Evolutionary conservation across 2,329 filamentous ascomycete genomes (phyloP).

Genomic region (Escovopsis weberi): DNA sequence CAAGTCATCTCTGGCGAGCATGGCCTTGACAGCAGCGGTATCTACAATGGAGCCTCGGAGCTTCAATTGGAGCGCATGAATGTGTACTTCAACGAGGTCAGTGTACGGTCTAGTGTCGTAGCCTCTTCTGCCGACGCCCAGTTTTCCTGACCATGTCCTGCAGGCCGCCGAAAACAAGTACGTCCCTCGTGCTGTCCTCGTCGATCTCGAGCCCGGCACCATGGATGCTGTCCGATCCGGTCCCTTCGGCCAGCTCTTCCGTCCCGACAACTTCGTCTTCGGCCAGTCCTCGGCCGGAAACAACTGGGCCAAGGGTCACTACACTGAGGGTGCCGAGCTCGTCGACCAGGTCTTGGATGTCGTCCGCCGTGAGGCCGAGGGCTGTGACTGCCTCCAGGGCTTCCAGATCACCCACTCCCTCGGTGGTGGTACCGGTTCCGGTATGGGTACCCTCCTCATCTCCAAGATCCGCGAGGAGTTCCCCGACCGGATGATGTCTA

Average conservation of each 20-base stretch:
- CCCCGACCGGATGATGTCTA: constrained; percentile 99
- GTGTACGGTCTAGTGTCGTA: background rate
- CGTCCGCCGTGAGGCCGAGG: constrained; percentile 95
- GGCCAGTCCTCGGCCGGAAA: constrained; percentile 99
- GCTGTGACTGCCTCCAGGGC: constrained; percentile 98
- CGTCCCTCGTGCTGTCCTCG: constrained; percentile 95
- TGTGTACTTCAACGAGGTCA: constrained; percentile 85
- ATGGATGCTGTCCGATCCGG: constrained; percentile 98
- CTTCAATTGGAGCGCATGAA: constrained; percentile 99
- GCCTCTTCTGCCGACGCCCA: background rate
- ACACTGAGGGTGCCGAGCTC: constrained; percentile 98
- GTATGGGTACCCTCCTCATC: constrained; percentile 99
- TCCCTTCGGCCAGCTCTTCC: constrained; percentile 98
- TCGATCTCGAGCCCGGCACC: constrained; percentile 98
- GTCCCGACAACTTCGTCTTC: constrained; percentile 99
- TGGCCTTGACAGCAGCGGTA: constrained; percentile 91
- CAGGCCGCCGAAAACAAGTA: constrained; percentile 97
- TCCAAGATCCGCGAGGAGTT: constrained; percentile 99
- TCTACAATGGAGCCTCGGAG: constrained; percentile 98
- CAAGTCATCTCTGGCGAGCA: constrained; percentile 82
- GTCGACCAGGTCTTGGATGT: constrained; percentile 98
- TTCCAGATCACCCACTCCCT: constrained; percentile 99
- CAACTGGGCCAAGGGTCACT: constrained; percentile 99
- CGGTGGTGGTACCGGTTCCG: constrained; percentile 98
- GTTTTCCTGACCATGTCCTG: background rate